These are phyloP conservation scores for Endothia cerciana DNA, from an alignment of 2,329 filamentous ascomycete genomes.

Conservation along the genomic window DNA sequence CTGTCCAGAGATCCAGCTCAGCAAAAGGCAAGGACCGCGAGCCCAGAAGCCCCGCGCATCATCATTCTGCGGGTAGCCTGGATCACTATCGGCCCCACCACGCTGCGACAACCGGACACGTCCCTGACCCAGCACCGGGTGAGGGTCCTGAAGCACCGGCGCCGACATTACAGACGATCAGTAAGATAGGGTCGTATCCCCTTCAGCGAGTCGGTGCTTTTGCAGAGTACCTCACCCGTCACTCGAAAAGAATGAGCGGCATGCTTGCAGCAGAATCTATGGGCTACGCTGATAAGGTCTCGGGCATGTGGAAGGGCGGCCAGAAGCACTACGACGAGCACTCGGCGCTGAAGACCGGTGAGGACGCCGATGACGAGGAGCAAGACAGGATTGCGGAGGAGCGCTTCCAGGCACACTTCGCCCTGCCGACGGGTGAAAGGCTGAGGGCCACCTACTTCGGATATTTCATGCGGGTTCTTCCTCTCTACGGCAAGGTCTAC, in stretches of 20 bases:
- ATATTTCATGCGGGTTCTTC: constrained; percentile 86
- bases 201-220: constrained; percentile 82
- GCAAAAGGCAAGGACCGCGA: constrained; percentile 34
- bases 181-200: constrained; percentile 72
- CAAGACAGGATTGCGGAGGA: constrained; percentile 66
- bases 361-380: constrained; percentile 56
- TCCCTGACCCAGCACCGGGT: constrained; percentile 37
- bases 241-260: constrained; percentile 79
- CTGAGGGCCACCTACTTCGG: constrained; percentile 90
- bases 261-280: constrained; percentile 88
- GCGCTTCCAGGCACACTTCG: constrained; percentile 88
- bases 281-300: constrained; percentile 95
- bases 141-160: constrained; percentile 38
- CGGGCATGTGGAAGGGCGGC: constrained; percentile 93
- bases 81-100: constrained; percentile 34
- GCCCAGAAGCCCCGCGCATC: constrained; percentile 18
- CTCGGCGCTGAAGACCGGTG: constrained; percentile 54
- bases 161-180: constrained; percentile 55
- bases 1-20: constrained; percentile 59
- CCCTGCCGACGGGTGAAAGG: constrained; percentile 80
- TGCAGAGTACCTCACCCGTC: constrained; percentile 79
- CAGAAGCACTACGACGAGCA: constrained; percentile 82
- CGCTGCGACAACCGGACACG: constrained; percentile 46
- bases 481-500: constrained; percentile 95
- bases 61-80: constrained; percentile 1